Evolutionary conservation across 805 yeast species (phyloP), one percentile per base, ranked within the genome.

Genomic region (Dipodascopsis tothii): DNA sequence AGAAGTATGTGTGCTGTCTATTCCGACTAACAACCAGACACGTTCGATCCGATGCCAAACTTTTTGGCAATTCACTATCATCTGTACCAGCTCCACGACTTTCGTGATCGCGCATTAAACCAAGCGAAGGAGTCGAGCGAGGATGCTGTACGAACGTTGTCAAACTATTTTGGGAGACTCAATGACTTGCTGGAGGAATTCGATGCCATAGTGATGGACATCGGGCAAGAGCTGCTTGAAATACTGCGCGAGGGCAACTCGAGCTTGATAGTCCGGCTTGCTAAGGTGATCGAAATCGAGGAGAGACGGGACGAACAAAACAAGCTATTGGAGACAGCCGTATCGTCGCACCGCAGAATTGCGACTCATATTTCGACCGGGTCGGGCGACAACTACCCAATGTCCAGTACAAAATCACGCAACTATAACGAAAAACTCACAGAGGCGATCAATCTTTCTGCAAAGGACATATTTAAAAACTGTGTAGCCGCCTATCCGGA

Each of bases 231-330:
- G 40, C 56, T 86, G 30, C 76, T 86, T 6, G 96, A 87, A 60
- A 72, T 82, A 17, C 71, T 83, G 3, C 79, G 83, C 43, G 78
- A 74, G 17, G 82, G 77, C 0, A 85, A 88, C 58, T 63, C 65
- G 25, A 77, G 81, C 25, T 67, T 87, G 51, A 78, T 84, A 1
- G 78, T 80, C 30, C 77, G 88, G 41, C 60, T 83, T 37, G 78
- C 86, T 34, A 83, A 85, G 52, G 75, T 92, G 16, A 70, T 92
- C 35, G 94, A 87, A 51, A 71, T 68, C 51, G 98, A 92, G 62
- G 84, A 82, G 52, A 69, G 73, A 22, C 86, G 84, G 57, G 98
- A 92, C 57, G 61, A 78, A 48, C 78, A 80, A 40, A 70, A 69
- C 19, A 59, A 57, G 5, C 23, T 36, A n/a, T 25, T 39, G 33